Evolutionary conservation across 352 stramenopile genomes (phyloP).

Genomic region (Thraustochytrium striatum): DNA sequence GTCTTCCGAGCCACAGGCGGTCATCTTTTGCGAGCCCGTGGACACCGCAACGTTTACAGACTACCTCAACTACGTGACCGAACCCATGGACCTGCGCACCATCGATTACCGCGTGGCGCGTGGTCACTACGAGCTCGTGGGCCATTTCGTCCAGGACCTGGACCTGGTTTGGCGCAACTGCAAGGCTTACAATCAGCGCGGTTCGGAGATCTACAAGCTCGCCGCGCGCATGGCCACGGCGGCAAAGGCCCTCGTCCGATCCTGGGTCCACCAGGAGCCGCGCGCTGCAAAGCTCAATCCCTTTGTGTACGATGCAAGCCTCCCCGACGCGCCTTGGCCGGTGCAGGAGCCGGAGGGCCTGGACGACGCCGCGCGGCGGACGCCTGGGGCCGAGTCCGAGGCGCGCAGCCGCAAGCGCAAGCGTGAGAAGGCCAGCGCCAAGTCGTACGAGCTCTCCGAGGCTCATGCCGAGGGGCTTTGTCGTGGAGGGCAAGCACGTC

Average conservation of each 20-base stretch:
- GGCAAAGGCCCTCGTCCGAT: background rate
- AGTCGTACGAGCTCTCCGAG: background rate
- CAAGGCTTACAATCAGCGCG: slow-evolving; percentile 35
- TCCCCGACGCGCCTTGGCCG: slow-evolving; percentile 23
- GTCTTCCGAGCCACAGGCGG: slow-evolving; percentile 3
- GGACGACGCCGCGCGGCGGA: background rate
- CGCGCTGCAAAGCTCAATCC: slow-evolving; percentile 10
- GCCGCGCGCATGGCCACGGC: background rate
- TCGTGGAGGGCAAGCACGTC: background rate
- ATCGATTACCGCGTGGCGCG: background rate
- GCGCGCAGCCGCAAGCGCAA: slow-evolving; percentile 26
- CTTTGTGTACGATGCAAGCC: slow-evolving; percentile 5
- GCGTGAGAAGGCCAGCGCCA: slow-evolving; percentile 2
- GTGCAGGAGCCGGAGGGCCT: no score
- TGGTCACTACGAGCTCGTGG: slow-evolving; percentile 10
- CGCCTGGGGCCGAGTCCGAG: background rate
- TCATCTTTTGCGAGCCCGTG: slow-evolving; percentile 37
- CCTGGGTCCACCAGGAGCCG: slow-evolving; percentile 31
- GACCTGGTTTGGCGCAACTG: slow-evolving; percentile 46
- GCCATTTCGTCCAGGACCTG: slow-evolving; percentile 25
- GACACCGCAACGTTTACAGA: slow-evolving; percentile 19
- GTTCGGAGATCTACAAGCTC: slow-evolving; percentile 43
- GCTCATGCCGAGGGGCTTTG: background rate
- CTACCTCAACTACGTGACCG: slow-evolving; percentile 22
- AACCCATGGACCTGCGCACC: slow-evolving; percentile 43